Evolutionary conservation across 169 alveolate genomes (phyloP).

Genomic region (Eimeria necatrix): DNA sequence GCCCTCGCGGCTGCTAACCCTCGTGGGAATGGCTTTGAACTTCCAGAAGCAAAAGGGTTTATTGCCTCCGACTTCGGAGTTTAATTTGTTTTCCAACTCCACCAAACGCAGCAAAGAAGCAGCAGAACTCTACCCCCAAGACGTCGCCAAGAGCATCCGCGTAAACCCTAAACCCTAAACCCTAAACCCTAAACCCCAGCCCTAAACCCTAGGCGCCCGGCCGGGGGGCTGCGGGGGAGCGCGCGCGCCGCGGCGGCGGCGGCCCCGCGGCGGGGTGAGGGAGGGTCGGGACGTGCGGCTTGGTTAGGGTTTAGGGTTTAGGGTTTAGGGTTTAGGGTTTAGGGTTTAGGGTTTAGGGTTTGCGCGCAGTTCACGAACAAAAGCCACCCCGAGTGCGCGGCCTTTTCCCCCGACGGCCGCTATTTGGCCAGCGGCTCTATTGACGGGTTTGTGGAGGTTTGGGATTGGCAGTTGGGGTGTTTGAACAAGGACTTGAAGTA

Average conservation of each 20-base stretch:
- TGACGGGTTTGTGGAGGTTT: conserved; percentile 93
- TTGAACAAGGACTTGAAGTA: conserved; percentile 88
- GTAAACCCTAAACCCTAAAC: not conserved
- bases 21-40: conserved; percentile 83
- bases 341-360: not conserved
- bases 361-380: conserved; percentile 86
- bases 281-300: too few relatives aligned
- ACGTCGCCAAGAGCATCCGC: conserved; percentile 57
- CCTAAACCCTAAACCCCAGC: too few relatives aligned
- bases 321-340: not conserved
- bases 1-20: conserved; percentile 81
- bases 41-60: conserved; percentile 82
- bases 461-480: conserved; percentile 90
- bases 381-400: conserved; percentile 92
- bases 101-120: conserved; percentile 14
- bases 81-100: conserved; percentile 28
- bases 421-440: conserved; percentile 89
- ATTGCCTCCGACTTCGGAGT: conserved; percentile 50
- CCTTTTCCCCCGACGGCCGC: conserved; percentile 91
- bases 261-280: too few relatives aligned
- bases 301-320: too few relatives aligned
- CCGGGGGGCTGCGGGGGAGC: too few relatives aligned
- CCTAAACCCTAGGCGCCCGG: not conserved
- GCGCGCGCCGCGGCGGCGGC: too few relatives aligned
- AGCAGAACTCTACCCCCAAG: conserved; percentile 28